Base-by-base conservation (phyloP, 129 eudicot genomes). In the Arctium minus region DNA sequence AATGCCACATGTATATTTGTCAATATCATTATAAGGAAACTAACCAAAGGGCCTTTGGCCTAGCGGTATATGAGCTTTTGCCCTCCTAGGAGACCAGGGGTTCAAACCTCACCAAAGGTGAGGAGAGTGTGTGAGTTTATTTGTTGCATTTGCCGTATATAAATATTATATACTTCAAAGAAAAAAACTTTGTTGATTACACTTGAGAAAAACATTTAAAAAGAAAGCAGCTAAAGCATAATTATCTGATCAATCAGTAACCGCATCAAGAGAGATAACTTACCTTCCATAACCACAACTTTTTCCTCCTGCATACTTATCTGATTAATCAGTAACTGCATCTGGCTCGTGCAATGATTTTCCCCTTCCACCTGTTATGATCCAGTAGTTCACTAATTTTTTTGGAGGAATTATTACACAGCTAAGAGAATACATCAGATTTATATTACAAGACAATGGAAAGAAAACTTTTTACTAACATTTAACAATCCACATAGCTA, bases 331-430 rank as follows among this genome's bases (percentile, higher is more conserved):
- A 92, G 88, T 78, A 90, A 86, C 75, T 87, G 78, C 83, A 88
- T 89, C 79, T 95, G 97, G 35, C 97, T 89, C 18, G 93, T 88
- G 79, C 98, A 95, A 73, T 87, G 92, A 85, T 85, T 90, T 88
- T 95, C 98, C 74, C 92, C 95, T 70, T 95, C 97, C 82, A 95
- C 90, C 98, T 92, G 91, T 81, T 75, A 79, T 67, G 22, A 82
- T 18, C 80, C 83, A 33, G 37, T 17, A 79, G 33, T 56, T 53
- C 7, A 81, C 74, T 74, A 38, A 81, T 39, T 56, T 27, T 10
- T 67, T 46, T 4, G 33, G n/a, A 74, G 56, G 38, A 75, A 75
- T 44, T 60, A 75, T 32, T 44, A n/a, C 6, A 22, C 53, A 30
- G 53, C 31, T 44, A 75, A 8, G 31, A 46, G 22, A 76, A 76